A percentile compares a stretch with the other conserved stretches of the same genome.
phyloP scores from a whole-genome alignment of 352 stramenopile genomes.

The Phytopythium oedochilum region DNA sequence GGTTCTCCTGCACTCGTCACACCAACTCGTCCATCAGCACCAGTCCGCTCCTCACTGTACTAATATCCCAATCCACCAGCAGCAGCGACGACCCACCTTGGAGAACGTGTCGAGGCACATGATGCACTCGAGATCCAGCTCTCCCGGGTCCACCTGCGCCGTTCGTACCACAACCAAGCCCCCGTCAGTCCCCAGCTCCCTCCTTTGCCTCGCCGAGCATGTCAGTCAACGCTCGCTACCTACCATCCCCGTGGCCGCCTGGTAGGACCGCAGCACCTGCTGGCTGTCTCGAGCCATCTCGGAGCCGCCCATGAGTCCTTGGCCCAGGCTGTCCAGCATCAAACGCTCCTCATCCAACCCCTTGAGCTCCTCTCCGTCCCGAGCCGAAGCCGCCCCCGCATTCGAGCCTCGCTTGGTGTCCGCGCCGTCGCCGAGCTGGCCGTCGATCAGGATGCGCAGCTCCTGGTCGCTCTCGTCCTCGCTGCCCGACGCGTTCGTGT shows the following conservation, averaged over 20 bases:
- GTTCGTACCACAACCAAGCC: neutral
- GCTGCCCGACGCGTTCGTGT: slow-evolving; percentile 24
- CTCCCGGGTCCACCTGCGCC: slow-evolving; percentile 42
- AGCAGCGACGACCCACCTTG: slow-evolving; percentile 11
- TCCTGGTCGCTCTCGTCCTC: slow-evolving; percentile 23
- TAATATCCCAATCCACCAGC: neutral
- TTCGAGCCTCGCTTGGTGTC: slow-evolving; percentile 6
- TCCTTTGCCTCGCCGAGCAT: too few relatives aligned
- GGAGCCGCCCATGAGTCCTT: slow-evolving; percentile 17
- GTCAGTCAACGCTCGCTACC: too few relatives aligned
- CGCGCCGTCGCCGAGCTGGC: neutral
- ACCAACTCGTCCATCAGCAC: slow-evolving; percentile 1
- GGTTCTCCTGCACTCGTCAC: slow-evolving; percentile 34
- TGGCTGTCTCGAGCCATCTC: slow-evolving; percentile 18
- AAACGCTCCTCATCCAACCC: slow-evolving; percentile 15
- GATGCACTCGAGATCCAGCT: slow-evolving; percentile 82
- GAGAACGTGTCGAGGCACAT: slow-evolving; percentile 83
- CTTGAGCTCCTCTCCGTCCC: slow-evolving; percentile 24
- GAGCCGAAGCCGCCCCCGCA: slow-evolving; percentile 23
- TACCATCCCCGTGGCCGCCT: slow-evolving; percentile 55
- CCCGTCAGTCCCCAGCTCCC: too few relatives aligned
- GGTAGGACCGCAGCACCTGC: slow-evolving; percentile 63
- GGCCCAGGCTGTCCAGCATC: slow-evolving; percentile 17
- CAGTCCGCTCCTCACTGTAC: neutral
- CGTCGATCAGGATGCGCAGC: slow-evolving; percentile 38